Base-by-base conservation (phyloP, 495 filamentous ascomycete species). In the Hyphodiscus hymeniophilus region DNA sequence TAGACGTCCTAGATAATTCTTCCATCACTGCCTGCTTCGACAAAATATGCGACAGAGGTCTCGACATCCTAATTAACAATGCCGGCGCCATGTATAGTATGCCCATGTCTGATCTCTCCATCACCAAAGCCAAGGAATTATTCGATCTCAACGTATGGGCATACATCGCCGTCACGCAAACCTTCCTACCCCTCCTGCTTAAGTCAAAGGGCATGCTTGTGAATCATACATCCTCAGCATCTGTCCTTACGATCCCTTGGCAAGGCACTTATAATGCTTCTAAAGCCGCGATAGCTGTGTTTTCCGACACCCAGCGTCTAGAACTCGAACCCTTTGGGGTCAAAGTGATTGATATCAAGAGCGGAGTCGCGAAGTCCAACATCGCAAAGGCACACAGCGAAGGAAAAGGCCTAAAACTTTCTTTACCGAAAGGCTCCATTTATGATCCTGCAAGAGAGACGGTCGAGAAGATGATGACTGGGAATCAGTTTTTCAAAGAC, bases 31-130 rank as follows among this genome's bases (percentile, higher is more conserved):
- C 30, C n/a, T 7, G 7, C 7, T n/a, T 32, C 30, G 30, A 32
- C 7, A n/a, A 32, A 32, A 7, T 7, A 7, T 32, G 30, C 30
- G 7, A n/a, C 30, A 32, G 30, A 7, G 54, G 47, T 13, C 65
- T 81, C 5, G 66, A 74, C 38, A 54, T 68, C 16, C 64, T 81
- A 7, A 56, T 80, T 41, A 79, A 80, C 54, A 79, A 79, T 47
- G 72, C 75, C 41, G 75, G 69, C 17, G 43, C 53, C 56, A 52
- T 21, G 12, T 30, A 30, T 17, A 11, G 7, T 21, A 68, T 68
- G 60, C 71, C 64, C 6, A 56, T 73, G 34, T 28, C 66, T 0
- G 77, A 81, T 52, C 54, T 68, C 7, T 57, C 63, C 35, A 45
- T 77, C 3, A 67, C 63, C 7, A 61, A 61, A 2, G 60, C 66